Evolutionary conservation across 371 early-diverging fungal species (phyloP), one percentile per base, ranked within the genome.

Genomic region (Apophysomyces sp.): DNA sequence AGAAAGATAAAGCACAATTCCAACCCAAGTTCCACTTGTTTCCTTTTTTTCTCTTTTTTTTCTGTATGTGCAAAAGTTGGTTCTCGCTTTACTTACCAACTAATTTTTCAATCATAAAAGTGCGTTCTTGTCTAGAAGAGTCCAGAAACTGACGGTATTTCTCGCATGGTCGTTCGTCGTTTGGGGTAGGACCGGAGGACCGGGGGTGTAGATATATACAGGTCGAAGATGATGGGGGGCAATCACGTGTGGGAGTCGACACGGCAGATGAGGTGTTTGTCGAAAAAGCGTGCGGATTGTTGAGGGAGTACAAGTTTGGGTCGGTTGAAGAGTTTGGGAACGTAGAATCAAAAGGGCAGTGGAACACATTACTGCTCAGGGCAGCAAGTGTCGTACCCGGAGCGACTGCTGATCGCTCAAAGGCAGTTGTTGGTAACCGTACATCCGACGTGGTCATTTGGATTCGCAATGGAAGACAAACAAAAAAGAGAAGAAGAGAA

Each of bases 61-160:
- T 44, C 24, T 21, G 49, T 9, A 44, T 2, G 21, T 9, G 49
- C 49, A 53, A 26, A 53, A 16, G 52, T 40, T 40, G 9, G 15
- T 39, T 26, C 26, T 51, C 6, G 49, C 27, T 28, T 31, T 31
- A 65, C 65, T 58, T 58, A 66, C 67, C 69, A 54, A 75, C 72
- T 24, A 75, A 58, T 36, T 62, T 72, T 21, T 67, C 69, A 52
- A 75, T 69, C 69, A 75, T 55, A 11, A 72, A 40, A 0, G 70
- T 61, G 11, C 61, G 59, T 37, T 74, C 70, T 41, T 72, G 69
- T 26, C 63, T 58, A 12, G 69, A 57, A 2, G 70, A 58, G 26
- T 67, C 49, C 24, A 60, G 34, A 31, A 68, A 68, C 36, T 68
- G 57, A 51, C 57, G 55, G 36, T 63, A 68, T 28, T 62, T 57